These are phyloP conservation scores for Candida freyschussii DNA, from an alignment of 1,139 yeast genomes.

Conservation along the genomic window DNA sequence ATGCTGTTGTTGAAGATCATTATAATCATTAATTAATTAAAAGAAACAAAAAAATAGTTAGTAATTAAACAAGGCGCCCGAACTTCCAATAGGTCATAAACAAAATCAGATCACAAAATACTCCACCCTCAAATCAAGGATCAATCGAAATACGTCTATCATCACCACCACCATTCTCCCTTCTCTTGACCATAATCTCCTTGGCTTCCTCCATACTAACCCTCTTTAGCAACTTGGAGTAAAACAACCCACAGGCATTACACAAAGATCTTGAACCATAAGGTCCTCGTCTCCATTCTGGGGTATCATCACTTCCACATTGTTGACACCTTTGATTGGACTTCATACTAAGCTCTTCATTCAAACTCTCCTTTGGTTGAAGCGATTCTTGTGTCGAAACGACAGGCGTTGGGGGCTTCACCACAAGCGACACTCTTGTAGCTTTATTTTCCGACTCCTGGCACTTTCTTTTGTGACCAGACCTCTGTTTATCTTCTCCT, in stretches of 20 bases:
- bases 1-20: slow-evolving; percentile 7
- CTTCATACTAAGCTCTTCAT: slow-evolving; percentile 19
- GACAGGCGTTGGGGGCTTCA: slow-evolving; percentile 12
- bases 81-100: no score
- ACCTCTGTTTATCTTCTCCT: no score
- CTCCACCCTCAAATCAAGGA: no score
- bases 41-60: no score
- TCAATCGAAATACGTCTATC: slow-evolving; percentile 24
- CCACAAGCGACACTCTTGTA: slow-evolving; percentile 6
- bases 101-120: not conserved
- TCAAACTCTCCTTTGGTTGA: slow-evolving; percentile 8
- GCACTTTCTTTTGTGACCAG: no score
- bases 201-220: slow-evolving; percentile 38
- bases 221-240: slow-evolving; percentile 60
- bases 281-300: slow-evolving; percentile 85
- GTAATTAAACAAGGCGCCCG: no score
- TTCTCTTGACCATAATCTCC: slow-evolving; percentile 21
- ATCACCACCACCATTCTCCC: slow-evolving; percentile 23
- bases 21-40: slow-evolving; percentile 3
- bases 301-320: slow-evolving; percentile 73
- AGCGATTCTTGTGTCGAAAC: not conserved
- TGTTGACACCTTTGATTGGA: slow-evolving; percentile 34
- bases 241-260: slow-evolving; percentile 79
- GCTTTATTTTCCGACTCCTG: no score
- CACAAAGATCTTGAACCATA: slow-evolving; percentile 70